These are phyloP conservation scores for sunflower (Helianthus annuus) DNA, from an alignment of 129 eudicot species.

Conservation along the genomic window DNA sequence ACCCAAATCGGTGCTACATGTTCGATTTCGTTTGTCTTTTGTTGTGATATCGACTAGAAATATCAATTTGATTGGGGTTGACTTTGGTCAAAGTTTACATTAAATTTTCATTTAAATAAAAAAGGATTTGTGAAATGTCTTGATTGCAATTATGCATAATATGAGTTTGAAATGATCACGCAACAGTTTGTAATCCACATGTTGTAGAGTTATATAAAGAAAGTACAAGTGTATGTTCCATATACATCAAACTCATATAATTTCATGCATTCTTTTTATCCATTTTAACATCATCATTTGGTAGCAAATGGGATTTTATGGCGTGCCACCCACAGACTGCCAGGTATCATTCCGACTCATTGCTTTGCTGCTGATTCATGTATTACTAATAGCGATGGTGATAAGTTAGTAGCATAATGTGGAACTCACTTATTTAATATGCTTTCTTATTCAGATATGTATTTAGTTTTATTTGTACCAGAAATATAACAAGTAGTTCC, in stretches of 20 bases:
- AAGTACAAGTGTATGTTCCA: slow-evolving; percentile 27
- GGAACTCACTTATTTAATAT: no score
- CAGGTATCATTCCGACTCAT: neutral
- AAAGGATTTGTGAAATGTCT: neutral
- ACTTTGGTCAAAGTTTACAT: no score
- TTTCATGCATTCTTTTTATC: neutral
- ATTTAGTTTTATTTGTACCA: no score
- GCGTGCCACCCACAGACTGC: slow-evolving; percentile 10
- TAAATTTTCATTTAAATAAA: neutral
- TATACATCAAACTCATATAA: slow-evolving; percentile 9
- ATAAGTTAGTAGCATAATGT: neutral
- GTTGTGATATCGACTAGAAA: no score
- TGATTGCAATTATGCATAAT: neutral
- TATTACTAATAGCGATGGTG: neutral
- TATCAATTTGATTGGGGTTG: no score
- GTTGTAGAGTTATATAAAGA: slow-evolving; percentile 5
- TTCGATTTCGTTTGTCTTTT: no score
- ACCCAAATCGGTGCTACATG: no score
- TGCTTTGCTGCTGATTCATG: slow-evolving; percentile 13
- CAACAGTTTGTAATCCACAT: slow-evolving; percentile 20
- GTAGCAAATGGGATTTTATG: neutral
- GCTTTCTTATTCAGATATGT: no score
- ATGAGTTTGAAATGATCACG: slow-evolving; percentile 9
- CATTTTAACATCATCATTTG: neutral
- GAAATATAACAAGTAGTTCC: no score